These are phyloP conservation scores for Neotropicomus parvogracilis DNA, from an alignment of 1,284 basidiomycete species.

Conservation along the genomic window DNA sequence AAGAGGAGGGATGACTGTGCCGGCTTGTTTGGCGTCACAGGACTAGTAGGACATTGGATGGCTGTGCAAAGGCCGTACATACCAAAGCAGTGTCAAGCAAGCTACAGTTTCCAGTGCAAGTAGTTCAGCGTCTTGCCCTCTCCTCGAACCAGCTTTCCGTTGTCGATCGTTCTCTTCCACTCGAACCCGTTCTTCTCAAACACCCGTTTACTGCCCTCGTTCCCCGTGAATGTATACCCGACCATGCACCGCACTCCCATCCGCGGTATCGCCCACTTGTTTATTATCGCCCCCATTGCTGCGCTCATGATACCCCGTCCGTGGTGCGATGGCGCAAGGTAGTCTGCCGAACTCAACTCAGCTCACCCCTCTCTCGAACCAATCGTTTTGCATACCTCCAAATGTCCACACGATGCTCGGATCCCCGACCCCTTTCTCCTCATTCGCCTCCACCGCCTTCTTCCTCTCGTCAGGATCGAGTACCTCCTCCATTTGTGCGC, in stretches of 20 bases:
- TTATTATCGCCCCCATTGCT: conserved; percentile 47
- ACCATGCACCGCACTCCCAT: conserved; percentile 52
- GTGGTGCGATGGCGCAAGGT: conserved; percentile 50
- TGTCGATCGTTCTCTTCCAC: conserved; percentile 38
- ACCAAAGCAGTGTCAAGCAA: too few relatives aligned
- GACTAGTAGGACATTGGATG: too few relatives aligned
- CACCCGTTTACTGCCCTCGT: conserved; percentile 54
- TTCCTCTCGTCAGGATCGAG: conserved; percentile 32
- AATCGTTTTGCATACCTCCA: conserved; percentile 34
- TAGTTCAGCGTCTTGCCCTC: conserved; percentile 22
- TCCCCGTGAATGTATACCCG: conserved; percentile 46
- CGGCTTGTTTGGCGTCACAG: too few relatives aligned
- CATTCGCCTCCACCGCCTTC: conserved; percentile 18
- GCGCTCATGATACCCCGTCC: conserved; percentile 66
- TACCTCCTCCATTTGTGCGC: conserved; percentile 36
- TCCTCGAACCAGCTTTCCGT: conserved; percentile 37
- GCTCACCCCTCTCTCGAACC: conserved; percentile 8
- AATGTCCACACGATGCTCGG: conserved; percentile 42
- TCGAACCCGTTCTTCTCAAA: conserved; percentile 65
- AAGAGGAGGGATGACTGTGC: background rate
- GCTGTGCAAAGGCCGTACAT: too few relatives aligned
- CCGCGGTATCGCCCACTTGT: conserved; percentile 54
- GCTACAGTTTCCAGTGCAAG: conserved; percentile 14
- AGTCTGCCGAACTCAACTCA: conserved; percentile 21
- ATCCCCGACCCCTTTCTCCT: conserved; percentile 34